Conservation (phyloP, 2,329 filamentous ascomycete genomes). For the Penicillium sp. region DNA sequence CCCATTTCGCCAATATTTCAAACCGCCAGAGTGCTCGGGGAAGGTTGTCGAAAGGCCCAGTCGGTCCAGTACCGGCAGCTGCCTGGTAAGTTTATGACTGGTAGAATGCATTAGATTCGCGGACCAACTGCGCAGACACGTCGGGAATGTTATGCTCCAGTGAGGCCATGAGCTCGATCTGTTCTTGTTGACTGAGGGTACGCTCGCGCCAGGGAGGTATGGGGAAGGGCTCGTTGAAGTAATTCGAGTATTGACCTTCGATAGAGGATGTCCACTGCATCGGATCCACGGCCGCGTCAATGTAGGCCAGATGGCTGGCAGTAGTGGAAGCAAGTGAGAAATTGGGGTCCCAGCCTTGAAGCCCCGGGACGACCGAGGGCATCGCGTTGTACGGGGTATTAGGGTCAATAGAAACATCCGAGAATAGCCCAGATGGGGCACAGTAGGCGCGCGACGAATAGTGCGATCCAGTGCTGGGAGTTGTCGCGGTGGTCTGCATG, state of each 20-base stretch:
- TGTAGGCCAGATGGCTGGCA: conserved; percentile 40
- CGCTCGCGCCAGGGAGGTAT: conserved; percentile 60
- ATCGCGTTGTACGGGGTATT: conserved; percentile 46
- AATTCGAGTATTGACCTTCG: conserved; percentile 53
- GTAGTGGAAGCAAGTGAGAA: conserved; percentile 45
- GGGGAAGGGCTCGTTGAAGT: conserved; percentile 51
- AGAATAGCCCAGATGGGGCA: conserved; percentile 26
- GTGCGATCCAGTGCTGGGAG: conserved; percentile 20
- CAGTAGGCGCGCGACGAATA: conserved; percentile 30
- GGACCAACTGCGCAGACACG: conserved; percentile 45
- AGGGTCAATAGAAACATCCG: conserved; percentile 40
- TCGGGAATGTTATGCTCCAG: conserved; percentile 64
- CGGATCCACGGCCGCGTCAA: conserved; percentile 41
- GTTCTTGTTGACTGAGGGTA: conserved; percentile 76
- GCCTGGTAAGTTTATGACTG: conserved; percentile 32
- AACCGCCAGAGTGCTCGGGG: background rate
- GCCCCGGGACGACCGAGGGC: conserved; percentile 45
- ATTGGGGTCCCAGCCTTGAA: conserved; percentile 49
- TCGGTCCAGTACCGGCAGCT: background rate
- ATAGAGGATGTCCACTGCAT: conserved; percentile 50
- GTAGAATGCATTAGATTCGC: conserved; percentile 49
- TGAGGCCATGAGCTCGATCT: conserved; percentile 78
- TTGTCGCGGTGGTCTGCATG: conserved; percentile 24
- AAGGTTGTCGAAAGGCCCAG: background rate
- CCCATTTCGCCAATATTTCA: conserved; percentile 13